These are phyloP conservation scores for Lactifluus pinguis DNA, from an alignment of 768 basidiomycete species.

Conservation along the genomic window DNA sequence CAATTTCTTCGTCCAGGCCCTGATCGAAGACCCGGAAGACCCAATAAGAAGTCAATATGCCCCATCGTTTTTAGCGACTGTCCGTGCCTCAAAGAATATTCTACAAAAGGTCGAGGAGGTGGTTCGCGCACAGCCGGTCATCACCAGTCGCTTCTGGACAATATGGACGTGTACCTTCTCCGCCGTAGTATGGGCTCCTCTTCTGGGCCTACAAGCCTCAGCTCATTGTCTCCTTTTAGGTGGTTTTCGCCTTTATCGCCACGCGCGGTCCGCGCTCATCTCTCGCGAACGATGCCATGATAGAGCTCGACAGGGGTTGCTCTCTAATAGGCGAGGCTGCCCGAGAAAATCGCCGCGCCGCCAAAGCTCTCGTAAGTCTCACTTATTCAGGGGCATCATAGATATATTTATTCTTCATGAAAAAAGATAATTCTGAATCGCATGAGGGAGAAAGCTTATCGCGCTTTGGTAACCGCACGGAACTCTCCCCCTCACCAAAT, in stretches of 20 bases:
- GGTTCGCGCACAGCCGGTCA: slow-evolving; percentile 34
- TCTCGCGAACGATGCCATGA: slow-evolving; percentile 56
- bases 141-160: slow-evolving; percentile 46
- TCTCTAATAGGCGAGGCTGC: slow-evolving; percentile 58
- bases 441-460: slow-evolving; percentile 58
- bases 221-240: slow-evolving; percentile 31
- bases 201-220: slow-evolving; percentile 25
- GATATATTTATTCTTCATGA: neutral
- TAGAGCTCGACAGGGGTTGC: slow-evolving; percentile 60
- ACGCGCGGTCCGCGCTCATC: slow-evolving; percentile 63
- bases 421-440: slow-evolving; percentile 49
- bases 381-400: neutral
- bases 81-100: slow-evolving; percentile 41
- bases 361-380: slow-evolving; percentile 50
- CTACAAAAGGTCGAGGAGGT: slow-evolving; percentile 34
- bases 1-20: slow-evolving; percentile 47
- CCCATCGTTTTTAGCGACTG: slow-evolving; percentile 43
- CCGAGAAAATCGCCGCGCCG: slow-evolving; percentile 48
- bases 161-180: slow-evolving; percentile 52
- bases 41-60: slow-evolving; percentile 41
- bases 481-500: slow-evolving; percentile 29
- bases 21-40: slow-evolving; percentile 38
- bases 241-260: slow-evolving; percentile 73
- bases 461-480: slow-evolving; percentile 37
- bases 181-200: slow-evolving; percentile 39